Conservation (phyloP, 1,139 yeast species). For the Yamadazyma trypodendri region DNA sequence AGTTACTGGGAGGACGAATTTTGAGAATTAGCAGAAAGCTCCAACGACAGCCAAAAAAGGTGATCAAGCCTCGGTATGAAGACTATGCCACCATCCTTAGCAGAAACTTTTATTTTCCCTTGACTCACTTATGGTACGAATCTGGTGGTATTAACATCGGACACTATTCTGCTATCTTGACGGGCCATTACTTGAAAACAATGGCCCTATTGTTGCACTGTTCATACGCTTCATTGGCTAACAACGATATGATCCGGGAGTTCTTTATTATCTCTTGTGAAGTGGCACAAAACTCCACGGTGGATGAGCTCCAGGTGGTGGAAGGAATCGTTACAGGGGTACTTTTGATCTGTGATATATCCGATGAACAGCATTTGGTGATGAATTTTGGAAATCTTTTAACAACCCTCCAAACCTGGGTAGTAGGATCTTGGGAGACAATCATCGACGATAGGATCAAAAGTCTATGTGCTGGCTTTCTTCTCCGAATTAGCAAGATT, state of each 20-base stretch:
- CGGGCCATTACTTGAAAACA: slow-evolving; percentile 60
- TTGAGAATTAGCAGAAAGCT: slow-evolving; percentile 43
- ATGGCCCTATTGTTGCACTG: slow-evolving; percentile 54
- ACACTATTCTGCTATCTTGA: slow-evolving; percentile 52
- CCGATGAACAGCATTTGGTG: slow-evolving; percentile 37
- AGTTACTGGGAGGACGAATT: slow-evolving; percentile 46
- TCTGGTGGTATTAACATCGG: slow-evolving; percentile 48
- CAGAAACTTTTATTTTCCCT: slow-evolving; percentile 52
- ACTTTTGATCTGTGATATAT: slow-evolving; percentile 45
- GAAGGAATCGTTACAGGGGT: slow-evolving; percentile 51
- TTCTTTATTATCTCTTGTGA: slow-evolving; percentile 39
- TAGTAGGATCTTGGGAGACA: slow-evolving; percentile 42
- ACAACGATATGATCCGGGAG: slow-evolving; percentile 60
- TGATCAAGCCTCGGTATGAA: slow-evolving; percentile 17
- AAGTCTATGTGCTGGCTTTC: slow-evolving; percentile 51
- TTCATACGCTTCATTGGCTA: slow-evolving; percentile 53
- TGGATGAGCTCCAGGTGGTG: slow-evolving; percentile 33
- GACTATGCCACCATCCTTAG: slow-evolving; percentile 49
- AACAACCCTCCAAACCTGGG: slow-evolving; percentile 37
- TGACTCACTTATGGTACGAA: slow-evolving; percentile 55
- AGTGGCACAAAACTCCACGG: slow-evolving; percentile 18
- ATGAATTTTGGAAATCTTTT: slow-evolving; percentile 29
- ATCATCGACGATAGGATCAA: slow-evolving; percentile 46
- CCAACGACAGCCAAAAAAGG: slow-evolving; percentile 8
- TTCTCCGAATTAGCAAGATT: slow-evolving; percentile 24